phyloP scores from a whole-genome alignment of 441 rosid genomes.

The Capsella rubella region DNA sequence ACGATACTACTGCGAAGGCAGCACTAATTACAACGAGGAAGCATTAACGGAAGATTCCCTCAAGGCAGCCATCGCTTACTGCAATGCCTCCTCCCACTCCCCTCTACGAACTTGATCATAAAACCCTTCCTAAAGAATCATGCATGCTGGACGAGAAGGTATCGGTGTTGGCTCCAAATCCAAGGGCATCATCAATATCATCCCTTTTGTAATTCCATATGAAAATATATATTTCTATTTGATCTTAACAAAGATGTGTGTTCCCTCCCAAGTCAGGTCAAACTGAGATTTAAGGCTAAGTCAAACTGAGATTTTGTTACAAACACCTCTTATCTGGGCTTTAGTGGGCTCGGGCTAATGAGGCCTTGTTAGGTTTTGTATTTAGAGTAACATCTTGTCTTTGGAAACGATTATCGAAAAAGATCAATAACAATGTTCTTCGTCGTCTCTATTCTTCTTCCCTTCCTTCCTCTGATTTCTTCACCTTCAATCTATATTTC shows the following conservation, averaged over 20 bases:
- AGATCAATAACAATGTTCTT: too few species aligned
- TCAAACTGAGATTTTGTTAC: not conserved
- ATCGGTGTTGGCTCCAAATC: not conserved
- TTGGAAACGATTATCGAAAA: too few species aligned
- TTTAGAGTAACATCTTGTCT: too few species aligned
- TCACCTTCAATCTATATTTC: too few species aligned
- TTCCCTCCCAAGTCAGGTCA: not conserved
- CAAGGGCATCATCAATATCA: not conserved
- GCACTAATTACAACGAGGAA: conserved; percentile 12
- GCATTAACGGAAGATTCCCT: conserved; percentile 36
- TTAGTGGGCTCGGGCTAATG: too few species aligned
- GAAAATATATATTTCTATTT: not conserved
- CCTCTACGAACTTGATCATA: conserved; percentile 17
- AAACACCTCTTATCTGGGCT: too few species aligned
- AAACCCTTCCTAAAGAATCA: not conserved
- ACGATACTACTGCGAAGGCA: conserved; percentile 9
- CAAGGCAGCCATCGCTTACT: conserved; percentile 43
- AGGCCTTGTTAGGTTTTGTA: too few species aligned
- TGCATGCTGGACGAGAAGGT: not conserved
- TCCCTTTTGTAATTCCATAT: not conserved
- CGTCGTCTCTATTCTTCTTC: too few species aligned
- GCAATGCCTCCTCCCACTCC: conserved; percentile 36
- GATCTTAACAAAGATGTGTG: not conserved
- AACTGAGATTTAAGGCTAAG: not conserved
- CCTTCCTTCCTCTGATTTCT: too few species aligned